Evolutionary conservation across 768 basidiomycete genomes (phyloP), one percentile per base, ranked within the genome.

Genomic region (Gelatoporia subvermispora): DNA sequence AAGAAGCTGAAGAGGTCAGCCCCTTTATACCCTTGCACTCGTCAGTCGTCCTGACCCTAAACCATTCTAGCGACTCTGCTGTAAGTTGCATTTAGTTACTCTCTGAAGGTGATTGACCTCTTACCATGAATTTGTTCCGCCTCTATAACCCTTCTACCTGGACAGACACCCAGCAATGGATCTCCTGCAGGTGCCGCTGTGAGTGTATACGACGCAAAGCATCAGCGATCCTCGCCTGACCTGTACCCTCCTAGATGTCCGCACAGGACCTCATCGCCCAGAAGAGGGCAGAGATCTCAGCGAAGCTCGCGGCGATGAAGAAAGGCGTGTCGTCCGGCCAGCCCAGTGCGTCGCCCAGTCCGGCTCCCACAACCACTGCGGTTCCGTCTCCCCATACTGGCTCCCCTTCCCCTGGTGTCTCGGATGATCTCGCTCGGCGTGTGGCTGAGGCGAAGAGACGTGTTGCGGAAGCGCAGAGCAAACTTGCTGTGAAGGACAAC

Each of bases 381-480:
- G 50, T 50, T 39, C 49, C 52, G 36, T 39, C 57, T 43, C 52
- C 54, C 40, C 52, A 47, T 3, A 43, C 57, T 4, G 53, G 55
- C 1, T 52, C 79, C n/a, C 43, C 43, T 18, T 16, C 22, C 37
- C 37, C 20, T 39, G 37, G 37, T 40, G 47, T 72, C 22, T 64
- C 75, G 22, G 84, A 86, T 50, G 88, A 90, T 52, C 64, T 92
- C 4, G 71, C 80, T 0, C 79, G 81, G 8, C 74, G 79, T 50
- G 81, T 96, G 0, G 88, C 86, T 7, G 95, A 96, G 51, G 90
- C 93, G 11, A 91, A 88, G 65, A 76, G 84, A 34, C 78, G 87
- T 45, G 90, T 95, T 0, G 83, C 87, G 0, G 88, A 89, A 37
- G 85, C 90, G 31, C 86, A 88, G 60, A 87, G 75, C 47, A 85